Evolutionary conservation across 257 asterid species (phyloP).

Genomic region (Ophiorrhiza pumila): DNA sequence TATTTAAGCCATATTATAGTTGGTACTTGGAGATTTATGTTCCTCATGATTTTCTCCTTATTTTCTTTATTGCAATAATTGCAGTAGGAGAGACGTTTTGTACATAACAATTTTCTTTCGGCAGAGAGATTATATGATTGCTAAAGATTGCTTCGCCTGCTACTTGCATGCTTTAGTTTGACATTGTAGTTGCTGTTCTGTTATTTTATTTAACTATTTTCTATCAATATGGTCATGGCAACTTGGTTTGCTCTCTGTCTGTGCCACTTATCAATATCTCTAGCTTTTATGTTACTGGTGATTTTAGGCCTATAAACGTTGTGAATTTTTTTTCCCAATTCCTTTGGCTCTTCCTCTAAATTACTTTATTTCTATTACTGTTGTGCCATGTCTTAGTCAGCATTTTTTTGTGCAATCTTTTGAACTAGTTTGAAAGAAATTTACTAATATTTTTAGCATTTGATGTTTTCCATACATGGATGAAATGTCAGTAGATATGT

Average conservation of each 20-base stretch:
- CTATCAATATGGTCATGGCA: not conserved
- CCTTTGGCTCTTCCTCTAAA: not conserved
- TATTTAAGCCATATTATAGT: not conserved
- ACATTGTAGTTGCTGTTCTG: not conserved
- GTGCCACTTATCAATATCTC: not conserved
- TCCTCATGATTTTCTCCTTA: not conserved
- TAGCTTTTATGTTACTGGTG: not conserved
- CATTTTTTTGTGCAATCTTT: not conserved
- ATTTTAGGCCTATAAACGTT: not conserved
- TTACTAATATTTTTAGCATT: not conserved
- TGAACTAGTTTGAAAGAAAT: not conserved
- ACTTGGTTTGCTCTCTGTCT: not conserved
- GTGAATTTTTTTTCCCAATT: not conserved
- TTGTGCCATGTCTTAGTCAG: not conserved
- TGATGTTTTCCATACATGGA: not conserved
- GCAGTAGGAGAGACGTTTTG: not conserved
- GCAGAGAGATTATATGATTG: not conserved
- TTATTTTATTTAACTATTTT: not conserved
- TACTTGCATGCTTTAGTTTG: not conserved
- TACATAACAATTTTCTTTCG: not conserved
- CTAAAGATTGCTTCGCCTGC: not conserved
- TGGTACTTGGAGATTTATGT: not conserved
- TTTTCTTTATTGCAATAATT: not conserved
- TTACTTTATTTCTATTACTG: not conserved
- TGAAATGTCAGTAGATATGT: not conserved